Conservation (phyloP, 352 stramenopile species). For the Phytophthora pinifolia region DNA sequence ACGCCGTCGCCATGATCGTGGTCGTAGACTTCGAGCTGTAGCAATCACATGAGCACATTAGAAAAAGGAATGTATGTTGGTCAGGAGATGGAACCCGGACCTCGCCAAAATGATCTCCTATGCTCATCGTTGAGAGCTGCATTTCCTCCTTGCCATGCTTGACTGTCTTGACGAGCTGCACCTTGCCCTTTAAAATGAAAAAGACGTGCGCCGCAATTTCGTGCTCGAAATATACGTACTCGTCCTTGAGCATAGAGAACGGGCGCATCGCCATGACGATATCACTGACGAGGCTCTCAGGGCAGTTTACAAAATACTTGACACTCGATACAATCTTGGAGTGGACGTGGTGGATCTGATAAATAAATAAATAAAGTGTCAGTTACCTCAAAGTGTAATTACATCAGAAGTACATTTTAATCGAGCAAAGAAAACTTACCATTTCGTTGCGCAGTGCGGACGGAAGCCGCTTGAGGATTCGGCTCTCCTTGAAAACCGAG, state of each 20-base stretch:
- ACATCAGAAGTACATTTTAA: background rate
- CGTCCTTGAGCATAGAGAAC: conserved; percentile 74
- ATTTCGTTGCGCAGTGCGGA: conserved; percentile 82
- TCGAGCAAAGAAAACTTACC: conserved; percentile 27
- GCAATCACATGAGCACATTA: background rate
- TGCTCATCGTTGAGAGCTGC: conserved; percentile 39
- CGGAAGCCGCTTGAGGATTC: conserved; percentile 66
- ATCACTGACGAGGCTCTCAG: conserved; percentile 80
- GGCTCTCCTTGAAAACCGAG: conserved; percentile 79
- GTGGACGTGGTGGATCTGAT: conserved; percentile 74
- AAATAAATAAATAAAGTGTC: background rate
- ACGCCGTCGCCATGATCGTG: conserved; percentile 78
- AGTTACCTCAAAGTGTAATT: background rate
- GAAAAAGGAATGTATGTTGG: background rate
- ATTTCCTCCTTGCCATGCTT: conserved; percentile 44
- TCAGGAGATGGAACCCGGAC: conserved; percentile 20
- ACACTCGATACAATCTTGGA: conserved; percentile 68
- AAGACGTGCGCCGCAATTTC: conserved; percentile 86
- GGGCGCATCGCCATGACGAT: conserved; percentile 83
- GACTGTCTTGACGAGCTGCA: conserved; percentile 61
- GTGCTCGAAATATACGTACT: conserved; percentile 79
- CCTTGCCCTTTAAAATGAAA: conserved; percentile 79
- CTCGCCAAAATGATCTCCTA: conserved; percentile 85
- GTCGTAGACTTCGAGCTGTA: conserved; percentile 81
- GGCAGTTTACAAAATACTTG: conserved; percentile 72